phyloP scores from a whole-genome alignment of 2,329 filamentous ascomycete species.

The Paracoccidioides lutzii region DNA sequence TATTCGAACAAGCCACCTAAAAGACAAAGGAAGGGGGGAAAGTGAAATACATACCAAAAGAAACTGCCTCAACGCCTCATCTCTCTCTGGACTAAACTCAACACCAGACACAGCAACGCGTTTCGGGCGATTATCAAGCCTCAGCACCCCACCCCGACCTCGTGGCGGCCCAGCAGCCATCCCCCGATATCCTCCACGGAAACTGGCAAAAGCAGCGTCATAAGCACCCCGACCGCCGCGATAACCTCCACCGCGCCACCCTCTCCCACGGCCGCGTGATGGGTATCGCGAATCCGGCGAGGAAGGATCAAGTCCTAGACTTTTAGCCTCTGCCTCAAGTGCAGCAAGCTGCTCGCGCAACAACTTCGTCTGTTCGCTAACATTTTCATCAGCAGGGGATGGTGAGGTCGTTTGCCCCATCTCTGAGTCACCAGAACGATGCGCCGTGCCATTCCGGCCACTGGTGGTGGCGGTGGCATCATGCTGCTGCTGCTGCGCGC shows the following conservation, averaged over 20 bases:
- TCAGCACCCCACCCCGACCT: constrained; percentile 38
- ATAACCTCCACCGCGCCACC: constrained; percentile 8
- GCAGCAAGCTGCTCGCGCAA: constrained; percentile 43
- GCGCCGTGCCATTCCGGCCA: constrained; percentile 2
- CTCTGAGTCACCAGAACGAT: constrained; percentile 5
- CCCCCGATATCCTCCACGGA: constrained; percentile 30
- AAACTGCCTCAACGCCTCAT: constrained; percentile 44
- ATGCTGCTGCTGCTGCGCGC: constrained; percentile 25
- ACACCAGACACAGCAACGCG: constrained; percentile 40
- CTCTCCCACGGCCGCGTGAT: constrained; percentile 20
- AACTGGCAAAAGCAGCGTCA: constrained; percentile 24
- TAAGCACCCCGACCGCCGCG: constrained; percentile 31
- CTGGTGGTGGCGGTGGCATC: constrained; percentile 15
- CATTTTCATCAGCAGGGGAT: constrained; percentile 22
- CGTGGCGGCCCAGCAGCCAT: constrained; percentile 24
- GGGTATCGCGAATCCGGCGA: constrained; percentile 15
- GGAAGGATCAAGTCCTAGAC: constrained; percentile 38
- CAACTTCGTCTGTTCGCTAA: constrained; percentile 37
- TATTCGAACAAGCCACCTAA: background rate
- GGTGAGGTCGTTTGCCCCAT: constrained; percentile 7
- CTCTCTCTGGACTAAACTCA: constrained; percentile 35
- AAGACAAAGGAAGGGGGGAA: background rate
- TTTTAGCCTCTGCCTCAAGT: constrained; percentile 43
- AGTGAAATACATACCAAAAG: constrained; percentile 34
- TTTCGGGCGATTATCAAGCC: constrained; percentile 47